These are phyloP conservation scores for Porcisia deanei DNA, from an alignment of 208 protist genomes.

Conservation along the genomic window DNA sequence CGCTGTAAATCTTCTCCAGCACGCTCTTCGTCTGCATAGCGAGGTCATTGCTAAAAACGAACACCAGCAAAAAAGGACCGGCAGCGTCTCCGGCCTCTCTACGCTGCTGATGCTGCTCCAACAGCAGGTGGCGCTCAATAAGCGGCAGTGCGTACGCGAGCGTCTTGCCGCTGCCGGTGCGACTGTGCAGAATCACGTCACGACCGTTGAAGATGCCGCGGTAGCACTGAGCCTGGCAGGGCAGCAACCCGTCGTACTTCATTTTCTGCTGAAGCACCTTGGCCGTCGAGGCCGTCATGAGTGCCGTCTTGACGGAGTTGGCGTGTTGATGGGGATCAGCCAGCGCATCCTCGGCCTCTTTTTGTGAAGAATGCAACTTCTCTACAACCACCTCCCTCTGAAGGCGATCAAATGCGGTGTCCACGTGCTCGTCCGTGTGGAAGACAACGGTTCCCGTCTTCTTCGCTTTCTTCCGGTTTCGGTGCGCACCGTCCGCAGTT, in stretches of 20 bases:
- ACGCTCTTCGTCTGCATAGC: slow-evolving; percentile 85
- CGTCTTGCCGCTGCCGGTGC: slow-evolving; percentile 97
- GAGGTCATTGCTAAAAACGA: slow-evolving; percentile 89
- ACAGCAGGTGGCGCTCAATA: slow-evolving; percentile 78
- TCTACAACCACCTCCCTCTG: slow-evolving; percentile 53
- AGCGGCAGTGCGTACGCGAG: slow-evolving; percentile 98
- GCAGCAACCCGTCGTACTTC: slow-evolving; percentile 65
- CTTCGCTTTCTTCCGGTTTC: slow-evolving; percentile 61
- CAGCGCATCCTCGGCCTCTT: slow-evolving; percentile 26
- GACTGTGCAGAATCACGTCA: slow-evolving; percentile 93
- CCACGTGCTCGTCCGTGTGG: slow-evolving; percentile 67
- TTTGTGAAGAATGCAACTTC: slow-evolving; percentile 16
- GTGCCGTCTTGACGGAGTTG: slow-evolving; percentile 38
- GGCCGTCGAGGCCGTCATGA: slow-evolving; percentile 72
- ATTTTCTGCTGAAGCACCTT: slow-evolving; percentile 51
- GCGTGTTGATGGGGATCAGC: slow-evolving; percentile 23
- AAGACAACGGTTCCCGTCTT: slow-evolving; percentile 88
- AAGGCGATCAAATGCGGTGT: slow-evolving; percentile 71
- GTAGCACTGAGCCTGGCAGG: slow-evolving; percentile 89
- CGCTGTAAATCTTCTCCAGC: slow-evolving; percentile 69
- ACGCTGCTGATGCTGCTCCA: slow-evolving; percentile 33
- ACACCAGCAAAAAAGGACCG: slow-evolving; percentile 83
- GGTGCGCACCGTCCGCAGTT: slow-evolving; percentile 38
- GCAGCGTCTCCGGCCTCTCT: not conserved
- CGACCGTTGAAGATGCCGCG: slow-evolving; percentile 82